phyloP scores from a whole-genome alignment of 1,284 basidiomycete species.

The Sporisorium sorghi region DNA sequence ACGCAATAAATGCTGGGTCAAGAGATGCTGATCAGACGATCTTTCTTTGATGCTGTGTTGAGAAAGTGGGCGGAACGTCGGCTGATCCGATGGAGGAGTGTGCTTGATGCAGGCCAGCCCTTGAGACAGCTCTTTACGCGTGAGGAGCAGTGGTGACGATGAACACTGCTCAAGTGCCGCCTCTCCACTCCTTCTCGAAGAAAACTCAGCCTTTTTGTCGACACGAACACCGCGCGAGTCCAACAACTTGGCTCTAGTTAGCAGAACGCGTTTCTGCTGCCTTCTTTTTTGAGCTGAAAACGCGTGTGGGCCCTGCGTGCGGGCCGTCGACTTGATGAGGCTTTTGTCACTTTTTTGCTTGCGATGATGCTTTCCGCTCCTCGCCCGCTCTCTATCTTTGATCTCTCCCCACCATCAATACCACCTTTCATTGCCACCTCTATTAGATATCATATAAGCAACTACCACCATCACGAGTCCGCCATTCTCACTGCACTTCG shows the following conservation, averaged over 20 bases:
- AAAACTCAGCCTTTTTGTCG: slow-evolving; percentile 10
- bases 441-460: background rate
- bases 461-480: background rate
- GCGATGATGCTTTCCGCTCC: background rate
- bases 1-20: no score
- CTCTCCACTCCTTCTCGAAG: slow-evolving; percentile 1
- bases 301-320: slow-evolving; percentile 1
- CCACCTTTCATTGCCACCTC: background rate
- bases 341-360: background rate
- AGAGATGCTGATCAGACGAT: no score
- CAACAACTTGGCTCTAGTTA: background rate
- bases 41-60: no score
- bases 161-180: background rate
- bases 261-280: background rate
- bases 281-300: background rate
- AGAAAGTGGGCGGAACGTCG: no score
- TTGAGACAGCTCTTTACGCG: slow-evolving; percentile 11
- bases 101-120: no score
- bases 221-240: slow-evolving; percentile 3
- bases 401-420: background rate
- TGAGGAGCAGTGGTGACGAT: background rate
- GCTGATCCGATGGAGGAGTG: no score
- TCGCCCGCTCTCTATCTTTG: background rate
- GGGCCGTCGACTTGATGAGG: background rate
- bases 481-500: background rate